These are phyloP conservation scores for Plenodomus biglobosus DNA, from an alignment of 2,329 filamentous ascomycete genomes.

Conservation along the genomic window DNA sequence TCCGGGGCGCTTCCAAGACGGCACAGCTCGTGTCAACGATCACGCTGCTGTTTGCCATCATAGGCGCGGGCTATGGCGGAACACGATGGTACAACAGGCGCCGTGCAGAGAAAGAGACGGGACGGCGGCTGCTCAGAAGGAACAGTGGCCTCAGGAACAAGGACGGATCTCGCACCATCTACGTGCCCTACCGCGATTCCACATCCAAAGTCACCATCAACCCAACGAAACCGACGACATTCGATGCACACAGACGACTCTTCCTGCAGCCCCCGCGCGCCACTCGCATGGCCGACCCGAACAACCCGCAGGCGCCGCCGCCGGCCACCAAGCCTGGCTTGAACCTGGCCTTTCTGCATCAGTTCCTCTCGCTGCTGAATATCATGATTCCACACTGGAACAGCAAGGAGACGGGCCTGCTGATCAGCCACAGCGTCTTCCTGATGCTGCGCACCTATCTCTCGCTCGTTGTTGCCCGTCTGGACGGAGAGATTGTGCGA, in stretches of 20 bases:
- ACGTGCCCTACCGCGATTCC: conserved; percentile 84
- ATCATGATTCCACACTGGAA: conserved; percentile 97
- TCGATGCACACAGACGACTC: conserved; percentile 90
- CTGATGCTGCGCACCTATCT: conserved; percentile 91
- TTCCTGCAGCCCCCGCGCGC: conserved; percentile 90
- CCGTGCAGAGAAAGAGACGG: conserved; percentile 78
- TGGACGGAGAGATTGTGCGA: conserved; percentile 94
- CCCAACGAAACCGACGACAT: conserved; percentile 87
- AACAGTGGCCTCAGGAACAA: conserved; percentile 94
- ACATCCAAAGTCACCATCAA: conserved; percentile 91
- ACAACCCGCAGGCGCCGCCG: conserved; percentile 69
- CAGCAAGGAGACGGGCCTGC: conserved; percentile 89
- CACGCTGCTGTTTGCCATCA: conserved; percentile 73
- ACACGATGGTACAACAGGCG: conserved; percentile 73
- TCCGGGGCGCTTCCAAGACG: conserved; percentile 67
- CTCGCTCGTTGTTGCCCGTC: conserved; percentile 84
- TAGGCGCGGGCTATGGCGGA: conserved; percentile 76
- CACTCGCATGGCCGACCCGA: conserved; percentile 70
- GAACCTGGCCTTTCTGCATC: conserved; percentile 93
- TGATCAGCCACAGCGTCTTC: conserved; percentile 87
- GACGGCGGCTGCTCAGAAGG: conserved; percentile 76
- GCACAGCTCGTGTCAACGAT: conserved; percentile 76
- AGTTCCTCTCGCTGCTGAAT: conserved; percentile 92
- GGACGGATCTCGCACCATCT: conserved; percentile 92
- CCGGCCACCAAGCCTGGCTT: conserved; percentile 90